These are phyloP conservation scores for Adansonia grandidieri DNA, from an alignment of 441 rosid species.

Conservation along the genomic window DNA sequence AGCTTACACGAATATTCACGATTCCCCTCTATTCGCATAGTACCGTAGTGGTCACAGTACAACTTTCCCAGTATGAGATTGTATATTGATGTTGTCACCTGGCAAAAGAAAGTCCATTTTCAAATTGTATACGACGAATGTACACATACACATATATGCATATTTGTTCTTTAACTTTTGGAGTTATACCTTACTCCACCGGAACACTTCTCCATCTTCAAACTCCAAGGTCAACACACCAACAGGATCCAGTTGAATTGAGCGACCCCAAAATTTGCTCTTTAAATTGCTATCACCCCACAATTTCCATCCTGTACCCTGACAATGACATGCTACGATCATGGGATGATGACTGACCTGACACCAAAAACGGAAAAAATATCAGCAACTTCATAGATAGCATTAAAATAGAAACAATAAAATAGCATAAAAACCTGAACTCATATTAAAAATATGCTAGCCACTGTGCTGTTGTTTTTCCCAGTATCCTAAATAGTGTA, in stretches of 20 bases:
- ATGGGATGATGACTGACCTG: slow-evolving; percentile 98
- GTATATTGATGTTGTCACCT: slow-evolving; percentile 92
- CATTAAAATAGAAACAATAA: not conserved
- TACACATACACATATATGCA: not conserved
- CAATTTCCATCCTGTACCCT: slow-evolving; percentile 88
- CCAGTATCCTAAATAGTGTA: not conserved
- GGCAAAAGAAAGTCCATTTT: slow-evolving; percentile 24
- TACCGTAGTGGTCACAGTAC: slow-evolving; percentile 91
- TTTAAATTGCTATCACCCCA: slow-evolving; percentile 88
- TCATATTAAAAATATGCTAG: not conserved
- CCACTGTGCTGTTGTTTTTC: not conserved
- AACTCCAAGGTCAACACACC: slow-evolving; percentile 77
- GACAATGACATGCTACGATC: slow-evolving; percentile 89
- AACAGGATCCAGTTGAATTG: slow-evolving; percentile 89
- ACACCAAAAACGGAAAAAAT: slow-evolving; percentile 30
- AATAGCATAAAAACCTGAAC: not conserved
- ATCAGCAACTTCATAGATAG: slow-evolving; percentile 21
- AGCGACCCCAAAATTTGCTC: slow-evolving; percentile 96
- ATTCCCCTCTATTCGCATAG: slow-evolving; percentile 80
- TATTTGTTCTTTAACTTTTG: not conserved
- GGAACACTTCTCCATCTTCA: slow-evolving; percentile 80
- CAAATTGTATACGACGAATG: not conserved
- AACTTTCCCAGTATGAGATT: slow-evolving; percentile 86
- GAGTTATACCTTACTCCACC: slow-evolving; percentile 77
- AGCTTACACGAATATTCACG: slow-evolving; percentile 74